A percentile compares a stretch with the other conserved stretches of the same genome.
Conservation (phyloP, 2,329 filamentous ascomycete species). For the Fusarium duplospermum region DNA sequence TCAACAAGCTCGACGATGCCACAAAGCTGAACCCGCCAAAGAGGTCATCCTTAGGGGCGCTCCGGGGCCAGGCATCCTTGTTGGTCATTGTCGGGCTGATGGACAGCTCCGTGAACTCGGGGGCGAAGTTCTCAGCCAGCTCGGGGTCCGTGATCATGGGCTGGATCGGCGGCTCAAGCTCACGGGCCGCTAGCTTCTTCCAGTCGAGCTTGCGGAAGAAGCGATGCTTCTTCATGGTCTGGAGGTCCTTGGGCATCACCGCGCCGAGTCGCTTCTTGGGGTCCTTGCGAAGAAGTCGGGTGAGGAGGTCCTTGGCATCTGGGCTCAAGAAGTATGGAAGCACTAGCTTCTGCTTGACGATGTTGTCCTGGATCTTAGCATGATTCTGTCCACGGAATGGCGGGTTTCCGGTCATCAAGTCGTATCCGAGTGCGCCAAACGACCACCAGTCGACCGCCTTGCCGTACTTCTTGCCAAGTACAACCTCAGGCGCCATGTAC, state of each 20-base stretch:
- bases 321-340: conserved; percentile 91
- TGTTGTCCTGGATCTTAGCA: conserved; percentile 95
- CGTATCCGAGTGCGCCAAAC: conserved; percentile 90
- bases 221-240: conserved; percentile 87
- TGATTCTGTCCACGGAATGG: conserved; percentile 93
- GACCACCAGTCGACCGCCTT: conserved; percentile 99
- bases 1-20: conserved; percentile 67
- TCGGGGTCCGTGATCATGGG: conserved; percentile 96
- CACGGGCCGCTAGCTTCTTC: conserved; percentile 84
- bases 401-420: conserved; percentile 90
- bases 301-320: conserved; percentile 94
- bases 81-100: conserved; percentile 76
- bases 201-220: conserved; percentile 99
- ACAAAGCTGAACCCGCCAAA: conserved; percentile 76
- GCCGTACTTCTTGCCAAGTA: conserved; percentile 88
- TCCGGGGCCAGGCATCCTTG: conserved; percentile 56
- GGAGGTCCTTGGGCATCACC: conserved; percentile 89
- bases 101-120: conserved; percentile 89
- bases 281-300: conserved; percentile 89
- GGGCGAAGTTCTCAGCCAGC: conserved; percentile 93
- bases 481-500: conserved; percentile 98
- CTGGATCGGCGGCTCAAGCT: conserved; percentile 88
- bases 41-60: conserved; percentile 62
- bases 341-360: conserved; percentile 89
- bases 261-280: conserved; percentile 89